A percentile compares a stretch with the other conserved stretches of the same genome.
These are phyloP conservation scores for Dryadomyces sulphureus DNA, from an alignment of 2,329 filamentous ascomycete species.

Conservation along the genomic window DNA sequence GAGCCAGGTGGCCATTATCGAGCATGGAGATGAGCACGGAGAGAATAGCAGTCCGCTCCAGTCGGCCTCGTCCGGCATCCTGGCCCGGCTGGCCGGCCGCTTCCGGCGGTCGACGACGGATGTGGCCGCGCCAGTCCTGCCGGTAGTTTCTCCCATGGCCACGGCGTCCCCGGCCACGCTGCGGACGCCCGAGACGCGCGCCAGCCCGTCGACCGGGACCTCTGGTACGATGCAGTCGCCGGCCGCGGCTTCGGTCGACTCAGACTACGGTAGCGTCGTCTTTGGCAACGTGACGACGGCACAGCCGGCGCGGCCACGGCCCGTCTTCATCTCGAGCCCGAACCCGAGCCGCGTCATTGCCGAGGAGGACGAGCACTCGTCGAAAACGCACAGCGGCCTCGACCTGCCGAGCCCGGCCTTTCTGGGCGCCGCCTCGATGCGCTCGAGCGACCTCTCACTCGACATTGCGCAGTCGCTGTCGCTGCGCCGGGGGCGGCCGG, in stretches of 20 bases:
- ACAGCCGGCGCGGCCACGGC: constrained; percentile 9
- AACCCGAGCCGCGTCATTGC: constrained; percentile 3
- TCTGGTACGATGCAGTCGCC: not conserved
- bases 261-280: constrained; percentile 9
- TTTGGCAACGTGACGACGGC: constrained; percentile 9
- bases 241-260: constrained; percentile 7
- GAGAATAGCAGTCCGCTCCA: no score
- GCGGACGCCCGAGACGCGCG: no score
- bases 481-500: not conserved
- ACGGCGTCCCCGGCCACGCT: no score
- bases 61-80: no score
- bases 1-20: constrained; percentile 9
- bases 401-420: constrained; percentile 6
- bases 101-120: not conserved
- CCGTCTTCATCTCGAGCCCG: constrained; percentile 9
- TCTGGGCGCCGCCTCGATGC: constrained; percentile 1
- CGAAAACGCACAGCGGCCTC: constrained; percentile 1
- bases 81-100: not conserved
- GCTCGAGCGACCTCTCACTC: constrained; percentile 2
- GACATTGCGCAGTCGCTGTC: constrained; percentile 10
- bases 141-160: no score
- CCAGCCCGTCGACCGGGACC: not conserved
- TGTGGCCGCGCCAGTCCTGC: not conserved
- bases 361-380: not conserved
- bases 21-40: not conserved